phyloP scores from a whole-genome alignment of 306 rosid species.

The Trifolium repens region DNA sequence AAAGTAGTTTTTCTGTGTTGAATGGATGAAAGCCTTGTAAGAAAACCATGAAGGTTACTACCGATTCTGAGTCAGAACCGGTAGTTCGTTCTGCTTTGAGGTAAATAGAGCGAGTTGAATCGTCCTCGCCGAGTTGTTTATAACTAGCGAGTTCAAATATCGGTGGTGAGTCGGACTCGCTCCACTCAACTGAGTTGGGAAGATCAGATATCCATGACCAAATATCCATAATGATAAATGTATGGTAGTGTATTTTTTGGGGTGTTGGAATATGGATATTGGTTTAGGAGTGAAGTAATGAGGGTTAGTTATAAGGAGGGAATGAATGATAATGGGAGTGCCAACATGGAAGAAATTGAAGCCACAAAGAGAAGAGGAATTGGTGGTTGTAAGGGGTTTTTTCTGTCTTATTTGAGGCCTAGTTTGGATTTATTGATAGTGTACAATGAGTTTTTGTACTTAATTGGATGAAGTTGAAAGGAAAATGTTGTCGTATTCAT shows the following conservation, averaged over 20 bases:
- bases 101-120: conserved; percentile 57
- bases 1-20: conserved; percentile 51
- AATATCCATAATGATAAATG: conserved; percentile 56
- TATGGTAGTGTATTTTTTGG: neutral
- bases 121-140: too few species aligned
- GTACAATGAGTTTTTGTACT: conserved; percentile 29
- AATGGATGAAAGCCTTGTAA: conserved; percentile 64
- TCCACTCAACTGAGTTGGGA: conserved; percentile 61
- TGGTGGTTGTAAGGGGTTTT: conserved; percentile 48
- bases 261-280: neutral
- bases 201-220: conserved; percentile 93
- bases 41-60: conserved; percentile 58
- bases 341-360: conserved; percentile 51
- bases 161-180: conserved; percentile 51
- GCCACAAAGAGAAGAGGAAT: conserved; percentile 55
- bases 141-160: conserved; percentile 58
- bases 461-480: conserved; percentile 25
- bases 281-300: neutral
- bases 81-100: conserved; percentile 62
- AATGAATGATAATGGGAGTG: conserved; percentile 54
- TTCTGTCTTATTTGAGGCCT: conserved; percentile 44
- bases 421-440: conserved; percentile 52
- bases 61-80: conserved; percentile 60
- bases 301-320: conserved; percentile 47
- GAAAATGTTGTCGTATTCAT: conserved; percentile 33